A percentile compares a stretch with the other conserved stretches of the same genome.
phyloP scores from a whole-genome alignment of 1,284 basidiomycete species.

The Malassezia dermatis region DNA sequence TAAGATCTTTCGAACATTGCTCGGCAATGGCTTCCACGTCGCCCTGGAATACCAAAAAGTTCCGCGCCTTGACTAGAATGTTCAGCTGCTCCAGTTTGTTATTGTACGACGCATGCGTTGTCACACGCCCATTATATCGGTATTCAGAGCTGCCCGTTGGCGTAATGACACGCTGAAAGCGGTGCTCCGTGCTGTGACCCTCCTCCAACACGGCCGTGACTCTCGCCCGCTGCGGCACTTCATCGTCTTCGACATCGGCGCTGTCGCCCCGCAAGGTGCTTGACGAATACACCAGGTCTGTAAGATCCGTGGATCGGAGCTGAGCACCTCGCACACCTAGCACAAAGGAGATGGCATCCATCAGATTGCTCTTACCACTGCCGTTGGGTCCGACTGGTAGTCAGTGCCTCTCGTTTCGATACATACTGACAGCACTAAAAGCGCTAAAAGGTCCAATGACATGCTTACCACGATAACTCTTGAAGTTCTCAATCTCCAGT shows the following conservation, averaged over 20 bases:
- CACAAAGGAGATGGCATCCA: slow-evolving; percentile 99
- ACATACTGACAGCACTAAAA: slow-evolving; percentile 77
- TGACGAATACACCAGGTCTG: slow-evolving; percentile 74
- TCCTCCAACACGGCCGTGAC: slow-evolving; percentile 85
- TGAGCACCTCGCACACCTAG: slow-evolving; percentile 89
- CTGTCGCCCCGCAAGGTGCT: slow-evolving; percentile 39
- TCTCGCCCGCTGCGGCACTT: slow-evolving; percentile 78
- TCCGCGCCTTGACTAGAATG: slow-evolving; percentile 96
- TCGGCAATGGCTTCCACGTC: slow-evolving; percentile 96
- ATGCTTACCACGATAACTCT: slow-evolving; percentile 67
- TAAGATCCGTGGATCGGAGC: slow-evolving; percentile 80
- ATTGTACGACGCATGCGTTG: slow-evolving; percentile 35
- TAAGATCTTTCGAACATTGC: slow-evolving; percentile 80
- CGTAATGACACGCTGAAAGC: slow-evolving; percentile 75
- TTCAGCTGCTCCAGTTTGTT: slow-evolving; percentile 52
- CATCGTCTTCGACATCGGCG: slow-evolving; percentile 50
- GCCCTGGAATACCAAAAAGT: slow-evolving; percentile 94
- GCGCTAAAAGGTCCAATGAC: slow-evolving; percentile 78
- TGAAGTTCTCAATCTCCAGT: slow-evolving; percentile 47
- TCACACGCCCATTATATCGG: slow-evolving; percentile 35
- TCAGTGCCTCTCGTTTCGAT: background rate
- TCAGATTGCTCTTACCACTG: slow-evolving; percentile 94
- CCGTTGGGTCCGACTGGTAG: slow-evolving; percentile 73
- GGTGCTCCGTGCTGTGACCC: slow-evolving; percentile 66
- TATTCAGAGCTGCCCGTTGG: slow-evolving; percentile 62